A percentile compares a stretch with the other conserved stretches of the same genome.
phyloP scores from a whole-genome alignment of 1,284 basidiomycete genomes.

The Boletus semigastroideus region DNA sequence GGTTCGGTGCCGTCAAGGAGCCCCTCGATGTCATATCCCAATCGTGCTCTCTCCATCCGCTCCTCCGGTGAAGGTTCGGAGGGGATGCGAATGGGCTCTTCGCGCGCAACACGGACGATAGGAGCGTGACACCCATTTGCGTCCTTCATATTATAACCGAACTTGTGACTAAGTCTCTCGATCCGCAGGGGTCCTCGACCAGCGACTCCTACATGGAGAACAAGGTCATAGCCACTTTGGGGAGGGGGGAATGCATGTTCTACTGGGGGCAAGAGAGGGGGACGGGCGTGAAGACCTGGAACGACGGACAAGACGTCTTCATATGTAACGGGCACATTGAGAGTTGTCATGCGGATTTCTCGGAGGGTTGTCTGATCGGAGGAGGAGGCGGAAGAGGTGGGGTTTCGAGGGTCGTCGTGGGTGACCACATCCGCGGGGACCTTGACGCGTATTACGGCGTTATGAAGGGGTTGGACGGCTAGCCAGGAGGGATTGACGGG shows the following conservation, averaged over 20 bases:
- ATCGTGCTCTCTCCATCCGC: slow-evolving; percentile 34
- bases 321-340: slow-evolving; percentile 64
- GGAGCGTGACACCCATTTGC: slow-evolving; percentile 59
- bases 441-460: slow-evolving; percentile 46
- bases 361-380: slow-evolving; percentile 22
- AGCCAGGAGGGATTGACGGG: slow-evolving; percentile 63
- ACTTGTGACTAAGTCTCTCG: slow-evolving; percentile 67
- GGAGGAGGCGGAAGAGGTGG: slow-evolving; percentile 3
- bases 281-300: slow-evolving; percentile 60
- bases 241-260: slow-evolving; percentile 42
- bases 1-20: slow-evolving; percentile 31
- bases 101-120: slow-evolving; percentile 39
- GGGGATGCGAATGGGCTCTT: slow-evolving; percentile 22
- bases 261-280: slow-evolving; percentile 53
- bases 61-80: slow-evolving; percentile 36
- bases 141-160: slow-evolving; percentile 72
- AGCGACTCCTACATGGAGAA: slow-evolving; percentile 72
- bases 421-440: slow-evolving; percentile 22
- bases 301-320: slow-evolving; percentile 56
- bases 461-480: slow-evolving; percentile 56
- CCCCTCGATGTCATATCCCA: slow-evolving; percentile 30
- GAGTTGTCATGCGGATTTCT: slow-evolving; percentile 58
- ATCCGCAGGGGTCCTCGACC: slow-evolving; percentile 62
- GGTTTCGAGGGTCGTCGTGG: slow-evolving; percentile 8
- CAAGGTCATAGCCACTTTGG: slow-evolving; percentile 65